Conservation (phyloP, 139 green algal genomes). For the Tetradesmus lagerheimii region DNA sequence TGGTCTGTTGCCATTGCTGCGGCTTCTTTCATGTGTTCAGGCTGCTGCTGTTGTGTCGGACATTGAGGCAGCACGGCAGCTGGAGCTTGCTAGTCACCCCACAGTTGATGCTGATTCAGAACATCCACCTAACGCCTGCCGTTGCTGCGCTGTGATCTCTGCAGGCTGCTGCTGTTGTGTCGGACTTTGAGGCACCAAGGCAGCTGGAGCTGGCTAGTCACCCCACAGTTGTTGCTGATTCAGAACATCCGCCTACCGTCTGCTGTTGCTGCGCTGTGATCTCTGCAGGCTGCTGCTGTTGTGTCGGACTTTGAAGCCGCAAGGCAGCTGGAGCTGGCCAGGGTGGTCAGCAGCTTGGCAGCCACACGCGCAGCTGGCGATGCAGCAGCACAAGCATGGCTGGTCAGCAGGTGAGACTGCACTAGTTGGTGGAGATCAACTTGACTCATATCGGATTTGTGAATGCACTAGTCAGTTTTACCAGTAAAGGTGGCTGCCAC, state of each 20-base stretch:
- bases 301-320: slow-evolving; percentile 19
- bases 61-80: neutral
- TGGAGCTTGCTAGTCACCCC: neutral
- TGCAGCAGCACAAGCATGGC: neutral
- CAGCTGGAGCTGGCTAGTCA: neutral
- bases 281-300: slow-evolving; percentile 22
- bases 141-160: neutral
- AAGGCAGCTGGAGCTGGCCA: neutral
- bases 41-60: slow-evolving; percentile 11
- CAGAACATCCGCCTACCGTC: neutral
- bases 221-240: too few relatives aligned
- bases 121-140: neutral
- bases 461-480: too few relatives aligned
- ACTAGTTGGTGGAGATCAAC: too few relatives aligned
- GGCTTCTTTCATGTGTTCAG: neutral
- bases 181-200: neutral
- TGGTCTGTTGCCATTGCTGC: neutral
- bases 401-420: neutral
- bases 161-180: slow-evolving; percentile 12
- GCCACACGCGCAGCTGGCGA: neutral
- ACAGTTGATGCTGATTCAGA: too few relatives aligned
- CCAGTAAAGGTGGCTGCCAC: too few relatives aligned
- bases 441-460: too few relatives aligned
- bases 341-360: neutral
- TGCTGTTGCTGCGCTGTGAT: neutral